A percentile compares a stretch with the other conserved stretches of the same genome.
Conservation (phyloP, 1,284 basidiomycete genomes). For the Leccinum laetum region DNA sequence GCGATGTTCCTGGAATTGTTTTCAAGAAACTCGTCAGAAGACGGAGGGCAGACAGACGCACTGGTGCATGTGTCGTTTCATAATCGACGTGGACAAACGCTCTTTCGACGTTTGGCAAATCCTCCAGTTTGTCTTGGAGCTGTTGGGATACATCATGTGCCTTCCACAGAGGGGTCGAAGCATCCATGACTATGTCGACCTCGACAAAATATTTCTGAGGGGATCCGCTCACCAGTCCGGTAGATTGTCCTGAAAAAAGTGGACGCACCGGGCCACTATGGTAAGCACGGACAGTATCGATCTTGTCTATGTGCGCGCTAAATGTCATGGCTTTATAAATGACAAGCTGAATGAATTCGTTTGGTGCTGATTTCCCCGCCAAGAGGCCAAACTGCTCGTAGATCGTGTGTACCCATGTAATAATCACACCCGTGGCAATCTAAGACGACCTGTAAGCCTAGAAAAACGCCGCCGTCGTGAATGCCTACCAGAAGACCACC, state of each 20-base stretch:
- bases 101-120: constrained; percentile 87
- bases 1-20: constrained; percentile 30
- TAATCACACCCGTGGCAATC: constrained; percentile 81
- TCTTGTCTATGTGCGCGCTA: constrained; percentile 79
- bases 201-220: constrained; percentile 87
- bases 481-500: constrained; percentile 76
- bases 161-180: constrained; percentile 86
- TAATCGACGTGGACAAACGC: constrained; percentile 96
- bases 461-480: constrained; percentile 8
- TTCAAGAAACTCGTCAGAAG: constrained; percentile 1
- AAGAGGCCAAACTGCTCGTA: constrained; percentile 85
- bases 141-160: constrained; percentile 93
- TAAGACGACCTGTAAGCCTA: constrained; percentile 26
- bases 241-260: neutral
- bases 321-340: constrained; percentile 95
- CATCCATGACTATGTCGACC: constrained; percentile 93
- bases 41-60: constrained; percentile 36
- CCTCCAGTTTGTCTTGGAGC: constrained; percentile 93
- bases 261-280: constrained; percentile 70
- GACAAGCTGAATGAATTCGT: constrained; percentile 88
- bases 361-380: constrained; percentile 89
- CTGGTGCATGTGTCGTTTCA: constrained; percentile 83
- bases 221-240: neutral
- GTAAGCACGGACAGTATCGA: constrained; percentile 90
- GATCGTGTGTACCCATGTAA: constrained; percentile 77